Evolutionary conservation across 768 basidiomycete genomes (phyloP), one percentile per base, ranked within the genome.

Genomic region (Leccinum pellstonianum): DNA sequence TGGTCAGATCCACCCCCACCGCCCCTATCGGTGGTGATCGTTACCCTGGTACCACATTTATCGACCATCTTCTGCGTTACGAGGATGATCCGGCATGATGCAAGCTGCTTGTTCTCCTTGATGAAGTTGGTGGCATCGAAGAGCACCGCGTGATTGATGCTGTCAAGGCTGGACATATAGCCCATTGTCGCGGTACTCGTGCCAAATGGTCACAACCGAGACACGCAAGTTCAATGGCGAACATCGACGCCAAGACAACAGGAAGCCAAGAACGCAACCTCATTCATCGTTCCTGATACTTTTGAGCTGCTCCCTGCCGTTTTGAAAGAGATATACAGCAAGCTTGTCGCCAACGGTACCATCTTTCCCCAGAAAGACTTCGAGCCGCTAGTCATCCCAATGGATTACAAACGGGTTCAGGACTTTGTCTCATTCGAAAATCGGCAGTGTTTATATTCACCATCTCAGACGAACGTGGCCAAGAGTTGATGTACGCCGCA

Each of bases 401-500:
- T 98, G 93, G 96, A 99, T 79, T 99, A 98, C 87, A 98, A 98
- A 82, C 98, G 96, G 96, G 95, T 95, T 37, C 93, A 95, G 79
- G 94, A 79, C 87, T 98, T 58, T 96, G 96, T 58, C 87, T 99
- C 72, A 95, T 98, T 79, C 90, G 96, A 73, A 98, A 98, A 79
- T 96, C 95, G 19, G 95, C 96, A 41, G 95, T 96, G 3, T 97
- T 96, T 82, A 96, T 97, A 81, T 97, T 94, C 33, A 97, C 97
- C 65, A 99, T 98, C 78, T 97, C 95, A 52, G 97, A 99, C 77
- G 97, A 98, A 81, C 91, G 96, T 71, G 97, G 97, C 1, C 95
- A 98, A 77, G 97, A 99, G 80, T 84, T 99, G 59, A 77, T 99
- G 66, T 99, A 98, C 77, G 94, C 95, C 58, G 97, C 70, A 98